These are phyloP conservation scores for Begonia masoniana DNA, from an alignment of 306 rosid genomes.

Conservation along the genomic window DNA sequence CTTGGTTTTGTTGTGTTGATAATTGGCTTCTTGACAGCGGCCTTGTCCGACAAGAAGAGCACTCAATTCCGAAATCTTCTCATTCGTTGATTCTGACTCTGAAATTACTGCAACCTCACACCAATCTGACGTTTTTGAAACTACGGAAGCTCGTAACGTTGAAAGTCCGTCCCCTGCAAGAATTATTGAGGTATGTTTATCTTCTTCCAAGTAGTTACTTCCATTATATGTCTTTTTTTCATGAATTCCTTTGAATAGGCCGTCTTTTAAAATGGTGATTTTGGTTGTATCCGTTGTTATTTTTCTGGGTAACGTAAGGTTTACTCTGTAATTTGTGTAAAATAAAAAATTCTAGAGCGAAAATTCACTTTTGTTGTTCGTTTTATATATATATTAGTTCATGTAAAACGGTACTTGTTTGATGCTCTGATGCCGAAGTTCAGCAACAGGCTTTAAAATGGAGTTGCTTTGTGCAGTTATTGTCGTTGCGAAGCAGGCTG, in stretches of 20 bases:
- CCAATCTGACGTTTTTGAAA: slow-evolving; percentile 36
- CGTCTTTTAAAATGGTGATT: background rate
- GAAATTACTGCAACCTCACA: slow-evolving; percentile 29
- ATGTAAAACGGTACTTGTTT: background rate
- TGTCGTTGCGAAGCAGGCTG: slow-evolving; percentile 62
- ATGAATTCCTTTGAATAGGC: background rate
- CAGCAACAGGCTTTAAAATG: background rate
- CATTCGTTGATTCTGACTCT: slow-evolving; percentile 48
- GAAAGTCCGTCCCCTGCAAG: slow-evolving; percentile 54
- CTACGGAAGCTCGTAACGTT: slow-evolving; percentile 44
- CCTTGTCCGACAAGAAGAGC: slow-evolving; percentile 42
- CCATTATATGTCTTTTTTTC: background rate
- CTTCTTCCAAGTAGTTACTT: background rate
- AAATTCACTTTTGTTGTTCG: too few species aligned
- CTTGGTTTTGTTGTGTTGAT: background rate
- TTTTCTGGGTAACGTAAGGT: too few species aligned
- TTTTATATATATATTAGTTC: too few species aligned
- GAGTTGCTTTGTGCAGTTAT: slow-evolving; percentile 37
- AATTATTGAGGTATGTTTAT: slow-evolving; percentile 50
- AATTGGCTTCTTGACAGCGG: slow-evolving; percentile 34
- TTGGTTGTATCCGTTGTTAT: too few species aligned
- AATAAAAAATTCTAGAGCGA: too few species aligned
- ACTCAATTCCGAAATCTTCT: slow-evolving; percentile 37
- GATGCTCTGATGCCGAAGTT: background rate
- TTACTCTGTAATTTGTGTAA: too few species aligned